Conservation (phyloP, 352 stramenopile species). For the Phytophthora uliginosa region DNA sequence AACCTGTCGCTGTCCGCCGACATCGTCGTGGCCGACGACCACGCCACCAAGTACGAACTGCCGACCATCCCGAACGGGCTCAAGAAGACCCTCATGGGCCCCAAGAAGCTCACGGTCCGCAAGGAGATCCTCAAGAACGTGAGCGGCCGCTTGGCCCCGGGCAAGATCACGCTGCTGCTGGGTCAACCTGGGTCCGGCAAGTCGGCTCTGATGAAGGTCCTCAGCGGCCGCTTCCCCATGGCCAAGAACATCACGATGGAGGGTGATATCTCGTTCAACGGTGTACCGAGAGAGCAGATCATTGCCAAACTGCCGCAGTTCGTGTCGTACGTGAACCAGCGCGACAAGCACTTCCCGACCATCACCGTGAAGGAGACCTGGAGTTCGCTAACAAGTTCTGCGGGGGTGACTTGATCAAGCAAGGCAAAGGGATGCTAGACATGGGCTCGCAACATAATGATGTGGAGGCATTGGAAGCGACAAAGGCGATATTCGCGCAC, state of each 20-base stretch:
- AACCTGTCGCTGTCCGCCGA: slow-evolving; percentile 23
- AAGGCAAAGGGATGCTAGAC: slow-evolving; percentile 37
- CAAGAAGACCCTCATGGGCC: slow-evolving; percentile 35
- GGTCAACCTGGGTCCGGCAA: slow-evolving; percentile 20
- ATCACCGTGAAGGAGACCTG: slow-evolving; percentile 21
- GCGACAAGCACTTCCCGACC: slow-evolving; percentile 24
- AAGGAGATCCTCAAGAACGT: slow-evolving; percentile 48
- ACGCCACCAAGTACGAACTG: slow-evolving; percentile 27
- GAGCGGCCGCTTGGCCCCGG: slow-evolving; percentile 35
- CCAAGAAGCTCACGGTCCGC: slow-evolving; percentile 32
- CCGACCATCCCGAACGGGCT: slow-evolving; percentile 31
- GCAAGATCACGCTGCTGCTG: slow-evolving; percentile 22
- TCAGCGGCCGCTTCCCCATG: slow-evolving; percentile 44
- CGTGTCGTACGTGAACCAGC: slow-evolving; percentile 21
- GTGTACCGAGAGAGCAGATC: slow-evolving; percentile 22
- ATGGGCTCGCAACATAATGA: slow-evolving; percentile 39
- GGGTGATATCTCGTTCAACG: slow-evolving; percentile 42
- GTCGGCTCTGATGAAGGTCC: slow-evolving; percentile 39
- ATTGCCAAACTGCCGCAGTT: slow-evolving; percentile 29
- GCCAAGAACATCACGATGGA: slow-evolving; percentile 41
- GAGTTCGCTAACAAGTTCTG: slow-evolving; percentile 41
- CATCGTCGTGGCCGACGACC: slow-evolving; percentile 23
- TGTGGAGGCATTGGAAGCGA: slow-evolving; percentile 15
- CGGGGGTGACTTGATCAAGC: slow-evolving; percentile 36
- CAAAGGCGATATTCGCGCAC: slow-evolving; percentile 26